Base-by-base conservation (phyloP, 2,329 filamentous ascomycete species). In the Magnaporthiopsis rhizophila region DNA sequence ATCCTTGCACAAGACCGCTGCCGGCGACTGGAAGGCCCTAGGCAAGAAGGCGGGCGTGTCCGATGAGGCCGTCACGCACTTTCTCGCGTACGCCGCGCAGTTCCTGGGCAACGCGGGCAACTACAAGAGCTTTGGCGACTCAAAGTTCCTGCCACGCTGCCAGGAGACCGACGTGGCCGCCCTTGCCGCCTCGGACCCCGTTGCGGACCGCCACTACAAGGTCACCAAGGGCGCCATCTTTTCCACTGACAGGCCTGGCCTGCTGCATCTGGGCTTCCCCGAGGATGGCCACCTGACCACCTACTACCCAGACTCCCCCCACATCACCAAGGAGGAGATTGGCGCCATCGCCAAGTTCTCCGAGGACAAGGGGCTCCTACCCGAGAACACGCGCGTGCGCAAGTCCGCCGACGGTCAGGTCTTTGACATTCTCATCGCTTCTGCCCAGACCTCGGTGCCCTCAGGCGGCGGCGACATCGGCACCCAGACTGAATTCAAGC, bases 91-190 rank as follows among this genome's bases (percentile, higher is more conserved):
- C 74, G 83, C 89, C 9, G 86, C 85, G 36, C 89, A 91, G 75
- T 92, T 95, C 74, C 80, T 95, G 3, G 89, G 89, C 59, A 95
- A 94, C 73, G 83, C 82, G 67, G 90, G 91, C 67, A 95, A 95
- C 76, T 95, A 94, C 79, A 94, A 94, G 79, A 89, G 89, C 69
- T 94, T 93, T 71, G 91, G 91, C 58, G 90, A 95, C 75, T 85
- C 88, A 70, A 95, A 95, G 74, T 93, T 95, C 72, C 83, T 95
- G 65, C 91, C 91, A 2, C 83, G 90, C 69, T 86, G 89, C 71
- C 80, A 82, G 8, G 83, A 87, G 69, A 83, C 84, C 65, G 83
- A 81, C 6, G 83, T 93, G 66, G 82, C 85, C 62, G 83, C 87
- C 66, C 79, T 94, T 45, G 87, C 88, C 59, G 80, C 81, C 21